A percentile compares a stretch with the other conserved stretches of the same genome.
Evolutionary conservation across 2,329 filamentous ascomycete species (phyloP).

Genomic region (Cladosporium oxysporum): DNA sequence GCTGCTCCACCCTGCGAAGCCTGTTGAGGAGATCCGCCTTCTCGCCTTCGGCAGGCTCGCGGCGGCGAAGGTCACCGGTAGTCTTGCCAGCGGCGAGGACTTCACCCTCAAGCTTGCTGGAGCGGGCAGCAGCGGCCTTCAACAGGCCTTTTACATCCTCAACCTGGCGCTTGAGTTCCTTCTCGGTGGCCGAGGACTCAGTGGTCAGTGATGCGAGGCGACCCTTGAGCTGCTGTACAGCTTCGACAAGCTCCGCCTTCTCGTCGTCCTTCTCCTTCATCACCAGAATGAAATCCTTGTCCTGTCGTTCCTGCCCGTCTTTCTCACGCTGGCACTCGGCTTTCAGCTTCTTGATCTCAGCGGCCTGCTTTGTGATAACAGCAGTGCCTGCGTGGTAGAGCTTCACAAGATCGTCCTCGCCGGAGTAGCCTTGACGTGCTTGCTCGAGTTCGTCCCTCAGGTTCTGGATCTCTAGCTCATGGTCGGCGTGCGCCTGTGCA

Average conservation of each 20-base stretch:
- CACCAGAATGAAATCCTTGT: background rate
- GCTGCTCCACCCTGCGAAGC: background rate
- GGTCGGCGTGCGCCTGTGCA: background rate
- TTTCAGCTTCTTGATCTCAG: background rate
- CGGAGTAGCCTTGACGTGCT: background rate
- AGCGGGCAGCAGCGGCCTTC: background rate
- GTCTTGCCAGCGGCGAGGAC: background rate
- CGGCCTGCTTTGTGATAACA: constrained; percentile 1
- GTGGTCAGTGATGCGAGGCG: background rate
- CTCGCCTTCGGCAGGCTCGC: too few species aligned
- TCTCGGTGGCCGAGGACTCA: background rate
- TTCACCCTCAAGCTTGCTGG: background rate
- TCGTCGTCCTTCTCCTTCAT: background rate
- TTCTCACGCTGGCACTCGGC: background rate
- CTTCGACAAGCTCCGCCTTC: background rate
- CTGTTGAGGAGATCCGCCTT: background rate
- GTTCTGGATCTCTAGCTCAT: background rate
- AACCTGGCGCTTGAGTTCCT: background rate
- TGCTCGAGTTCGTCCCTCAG: background rate
- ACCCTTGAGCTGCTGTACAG: background rate
- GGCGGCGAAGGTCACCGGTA: background rate
- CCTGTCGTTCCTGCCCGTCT: background rate
- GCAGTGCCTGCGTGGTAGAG: background rate
- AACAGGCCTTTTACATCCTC: background rate
- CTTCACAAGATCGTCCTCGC: background rate